Percentiles rank a stretch among this genome's conserved stretches.
Evolutionary conservation across 257 asterid species (phyloP).

Genomic region (Primulina tabacum): DNA sequence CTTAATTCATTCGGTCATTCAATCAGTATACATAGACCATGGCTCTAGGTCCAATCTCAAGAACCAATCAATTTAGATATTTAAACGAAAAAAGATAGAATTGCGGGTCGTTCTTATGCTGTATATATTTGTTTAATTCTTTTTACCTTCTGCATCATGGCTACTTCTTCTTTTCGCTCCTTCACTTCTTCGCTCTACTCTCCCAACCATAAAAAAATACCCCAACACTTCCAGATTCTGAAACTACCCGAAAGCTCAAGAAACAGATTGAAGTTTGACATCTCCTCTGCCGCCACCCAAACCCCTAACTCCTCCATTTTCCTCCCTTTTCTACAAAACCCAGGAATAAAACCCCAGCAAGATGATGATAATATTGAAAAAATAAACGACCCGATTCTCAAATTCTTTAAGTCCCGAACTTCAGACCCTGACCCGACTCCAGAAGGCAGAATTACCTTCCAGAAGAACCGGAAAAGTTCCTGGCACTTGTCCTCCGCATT

Average conservation of each 20-base stretch:
- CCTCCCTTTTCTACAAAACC: constrained; percentile 69
- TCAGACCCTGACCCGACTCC: constrained; percentile 51
- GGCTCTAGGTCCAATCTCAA: too few species aligned
- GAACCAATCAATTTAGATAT: too few species aligned
- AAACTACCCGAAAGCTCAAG: constrained; percentile 25
- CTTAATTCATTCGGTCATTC: too few species aligned
- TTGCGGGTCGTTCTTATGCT: too few species aligned
- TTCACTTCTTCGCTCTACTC: constrained; percentile 5
- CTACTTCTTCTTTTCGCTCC: constrained; percentile 21
- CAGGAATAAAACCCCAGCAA: constrained; percentile 32
- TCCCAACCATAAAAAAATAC: constrained; percentile 19
- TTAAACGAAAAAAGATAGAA: too few species aligned
- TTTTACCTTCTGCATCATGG: background rate
- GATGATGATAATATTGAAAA: constrained; percentile 17
- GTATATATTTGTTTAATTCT: too few species aligned
- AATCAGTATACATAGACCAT: too few species aligned
- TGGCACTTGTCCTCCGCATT: constrained; percentile 65
- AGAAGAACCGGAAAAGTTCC: constrained; percentile 57
- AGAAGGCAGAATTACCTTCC: constrained; percentile 60
- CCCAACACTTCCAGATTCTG: constrained; percentile 27
- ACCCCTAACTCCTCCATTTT: constrained; percentile 46
- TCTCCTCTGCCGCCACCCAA: constrained; percentile 32
- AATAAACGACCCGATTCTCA: constrained; percentile 60
- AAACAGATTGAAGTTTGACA: constrained; percentile 17
- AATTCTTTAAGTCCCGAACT: constrained; percentile 57